Conservation (phyloP, 306 rosid species). For the Gynostemma pentaphyllum region DNA sequence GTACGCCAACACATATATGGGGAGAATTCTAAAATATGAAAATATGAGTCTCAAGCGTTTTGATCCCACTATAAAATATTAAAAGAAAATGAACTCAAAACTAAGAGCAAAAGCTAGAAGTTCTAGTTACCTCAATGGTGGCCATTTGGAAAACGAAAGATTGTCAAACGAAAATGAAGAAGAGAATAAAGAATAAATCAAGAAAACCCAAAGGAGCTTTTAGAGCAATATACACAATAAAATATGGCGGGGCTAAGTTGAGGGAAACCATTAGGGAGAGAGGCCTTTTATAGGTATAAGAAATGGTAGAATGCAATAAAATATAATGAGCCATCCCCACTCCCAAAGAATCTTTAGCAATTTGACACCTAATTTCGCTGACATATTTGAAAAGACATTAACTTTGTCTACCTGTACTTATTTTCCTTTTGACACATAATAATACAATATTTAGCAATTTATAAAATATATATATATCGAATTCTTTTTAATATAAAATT, state of each 20-base stretch:
- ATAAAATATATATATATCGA: too few relatives aligned
- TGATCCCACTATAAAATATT: not conserved
- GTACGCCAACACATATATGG: not conserved
- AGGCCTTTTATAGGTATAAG: constrained; percentile 46
- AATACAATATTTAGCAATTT: too few relatives aligned
- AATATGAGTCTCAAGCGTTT: not conserved
- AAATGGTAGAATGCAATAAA: not conserved
- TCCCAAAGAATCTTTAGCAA: constrained; percentile 47
- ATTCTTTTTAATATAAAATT: too few relatives aligned
- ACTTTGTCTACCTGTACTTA: not conserved
- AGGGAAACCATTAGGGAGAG: constrained; percentile 23
- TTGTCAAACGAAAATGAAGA: constrained; percentile 13
- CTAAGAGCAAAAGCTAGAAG: not conserved
- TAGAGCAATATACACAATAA: not conserved
- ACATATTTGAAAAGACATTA: constrained; percentile 33
- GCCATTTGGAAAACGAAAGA: constrained; percentile 46
- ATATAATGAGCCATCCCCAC: constrained; percentile 15
- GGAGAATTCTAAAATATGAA: not conserved
- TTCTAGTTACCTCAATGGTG: constrained; percentile 60
- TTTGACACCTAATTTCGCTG: constrained; percentile 38
- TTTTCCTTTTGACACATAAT: constrained; percentile 1
- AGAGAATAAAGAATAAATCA: constrained; percentile 6
- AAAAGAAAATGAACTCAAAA: not conserved
- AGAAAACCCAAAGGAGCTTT: not conserved
- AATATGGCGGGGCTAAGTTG: constrained; percentile 15